Evolutionary conservation across 2,329 filamentous ascomycete species (phyloP).

Genomic region (Emmonsiellopsis sp.): DNA sequence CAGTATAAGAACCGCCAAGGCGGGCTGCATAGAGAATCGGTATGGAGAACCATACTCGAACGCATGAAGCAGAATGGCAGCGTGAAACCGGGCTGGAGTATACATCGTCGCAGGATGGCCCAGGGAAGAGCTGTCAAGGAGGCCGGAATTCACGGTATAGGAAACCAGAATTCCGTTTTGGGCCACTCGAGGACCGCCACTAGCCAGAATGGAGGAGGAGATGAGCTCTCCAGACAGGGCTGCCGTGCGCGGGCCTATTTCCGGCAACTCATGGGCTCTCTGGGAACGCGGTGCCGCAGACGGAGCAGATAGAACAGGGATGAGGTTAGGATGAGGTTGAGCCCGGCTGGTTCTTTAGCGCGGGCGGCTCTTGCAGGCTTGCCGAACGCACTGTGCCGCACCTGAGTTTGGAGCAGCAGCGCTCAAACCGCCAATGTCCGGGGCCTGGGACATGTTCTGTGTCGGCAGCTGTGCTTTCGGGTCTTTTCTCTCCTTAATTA

Average conservation of each 20-base stretch:
- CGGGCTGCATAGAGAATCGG: slow-evolving; percentile 3
- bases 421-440: not conserved
- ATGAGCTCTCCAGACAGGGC: not conserved
- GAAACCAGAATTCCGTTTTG: not conserved
- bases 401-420: slow-evolving; percentile 1
- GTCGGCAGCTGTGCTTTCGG: not conserved
- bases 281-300: not conserved
- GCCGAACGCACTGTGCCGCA: slow-evolving; percentile 7
- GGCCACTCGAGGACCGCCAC: not conserved
- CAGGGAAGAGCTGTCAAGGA: not conserved
- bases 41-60: slow-evolving; percentile 11
- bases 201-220: not conserved
- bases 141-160: not conserved
- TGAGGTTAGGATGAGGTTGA: not conserved
- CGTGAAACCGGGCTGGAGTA: slow-evolving; percentile 11
- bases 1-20: slow-evolving; percentile 10
- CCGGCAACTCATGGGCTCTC: not conserved
- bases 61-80: slow-evolving; percentile 17
- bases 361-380: not conserved
- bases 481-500: not conserved
- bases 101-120: slow-evolving; percentile 5
- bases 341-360: not conserved
- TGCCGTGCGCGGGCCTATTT: too few relatives aligned
- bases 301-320: not conserved
- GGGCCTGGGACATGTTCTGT: not conserved